A percentile compares a stretch with the other conserved stretches of the same genome.
Evolutionary conservation across 306 rosid genomes (phyloP).

Genomic region (Arachis hypogaea): DNA sequence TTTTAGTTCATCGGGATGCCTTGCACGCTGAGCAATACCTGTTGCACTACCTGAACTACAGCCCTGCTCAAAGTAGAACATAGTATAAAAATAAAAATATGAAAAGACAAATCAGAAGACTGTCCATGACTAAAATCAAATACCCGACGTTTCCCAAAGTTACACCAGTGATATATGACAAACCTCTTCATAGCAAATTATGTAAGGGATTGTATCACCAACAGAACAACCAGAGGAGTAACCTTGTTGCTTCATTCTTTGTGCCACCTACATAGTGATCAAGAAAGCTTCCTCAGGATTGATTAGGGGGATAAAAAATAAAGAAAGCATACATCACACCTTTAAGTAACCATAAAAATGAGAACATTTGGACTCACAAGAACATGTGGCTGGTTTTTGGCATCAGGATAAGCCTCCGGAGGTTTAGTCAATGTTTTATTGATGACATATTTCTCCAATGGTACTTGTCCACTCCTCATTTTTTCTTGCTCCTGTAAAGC

Average conservation of each 20-base stretch:
- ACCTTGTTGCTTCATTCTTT: slow-evolving; percentile 87
- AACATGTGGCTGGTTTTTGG: slow-evolving; percentile 98
- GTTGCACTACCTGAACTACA: slow-evolving; percentile 59
- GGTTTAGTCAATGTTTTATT: slow-evolving; percentile 93
- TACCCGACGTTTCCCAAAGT: slow-evolving; percentile 1
- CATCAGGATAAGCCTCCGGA: slow-evolving; percentile 95
- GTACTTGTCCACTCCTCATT: slow-evolving; percentile 82
- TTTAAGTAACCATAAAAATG: slow-evolving; percentile 17
- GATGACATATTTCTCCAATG: slow-evolving; percentile 86
- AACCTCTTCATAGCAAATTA: slow-evolving; percentile 94
- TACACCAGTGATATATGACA: slow-evolving; percentile 37
- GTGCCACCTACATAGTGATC: slow-evolving; percentile 76
- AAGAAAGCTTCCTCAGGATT: slow-evolving; percentile 37
- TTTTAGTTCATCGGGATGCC: slow-evolving; percentile 96
- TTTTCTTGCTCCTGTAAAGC: slow-evolving; percentile 83
- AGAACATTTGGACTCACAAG: slow-evolving; percentile 60
- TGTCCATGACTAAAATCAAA: slow-evolving; percentile 34
- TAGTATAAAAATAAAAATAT: background rate
- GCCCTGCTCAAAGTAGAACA: slow-evolving; percentile 60
- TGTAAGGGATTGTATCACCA: slow-evolving; percentile 87
- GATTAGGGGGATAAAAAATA: slow-evolving; percentile 17
- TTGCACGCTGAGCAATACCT: slow-evolving; percentile 90
- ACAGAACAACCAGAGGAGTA: slow-evolving; percentile 85
- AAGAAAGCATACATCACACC: slow-evolving; percentile 20
- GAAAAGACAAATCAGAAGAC: slow-evolving; percentile 10